These are phyloP conservation scores for Rhodotorula sp. DNA, from an alignment of 1,284 basidiomycete species.

Conservation along the genomic window DNA sequence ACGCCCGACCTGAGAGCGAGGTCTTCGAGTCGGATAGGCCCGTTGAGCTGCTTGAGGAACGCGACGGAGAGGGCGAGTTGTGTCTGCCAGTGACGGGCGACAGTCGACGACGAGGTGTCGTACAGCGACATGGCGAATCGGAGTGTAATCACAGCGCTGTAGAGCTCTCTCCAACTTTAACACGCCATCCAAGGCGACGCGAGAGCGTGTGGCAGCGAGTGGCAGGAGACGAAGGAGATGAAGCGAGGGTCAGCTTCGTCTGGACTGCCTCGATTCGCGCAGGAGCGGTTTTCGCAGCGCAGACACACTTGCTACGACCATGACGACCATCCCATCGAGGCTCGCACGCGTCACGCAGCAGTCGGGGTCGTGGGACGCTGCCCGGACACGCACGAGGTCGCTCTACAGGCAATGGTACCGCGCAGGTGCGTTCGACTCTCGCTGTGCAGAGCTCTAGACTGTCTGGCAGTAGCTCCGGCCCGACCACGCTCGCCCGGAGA, in stretches of 20 bases:
- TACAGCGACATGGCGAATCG: background rate
- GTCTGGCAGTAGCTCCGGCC: background rate
- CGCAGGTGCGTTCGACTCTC: slow-evolving; percentile 52
- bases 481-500: slow-evolving; percentile 15
- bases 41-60: slow-evolving; percentile 60
- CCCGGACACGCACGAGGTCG: slow-evolving; percentile 67
- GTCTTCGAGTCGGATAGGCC: slow-evolving; percentile 43
- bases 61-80: slow-evolving; percentile 80
- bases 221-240: background rate
- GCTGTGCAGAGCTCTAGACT: background rate
- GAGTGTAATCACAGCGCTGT: background rate
- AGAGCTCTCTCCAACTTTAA: background rate
- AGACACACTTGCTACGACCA: slow-evolving; percentile 43
- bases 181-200: background rate
- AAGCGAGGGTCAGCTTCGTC: background rate
- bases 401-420: slow-evolving; percentile 93
- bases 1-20: slow-evolving; percentile 40
- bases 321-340: slow-evolving; percentile 88
- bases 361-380: slow-evolving; percentile 64
- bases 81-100: slow-evolving; percentile 76
- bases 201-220: background rate
- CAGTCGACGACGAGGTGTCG: slow-evolving; percentile 65
- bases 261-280: background rate
- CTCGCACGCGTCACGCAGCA: slow-evolving; percentile 68
- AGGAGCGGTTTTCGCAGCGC: background rate